Base-by-base conservation (phyloP, 495 filamentous ascomycete genomes). In the Penicilliopsis zonata region DNA sequence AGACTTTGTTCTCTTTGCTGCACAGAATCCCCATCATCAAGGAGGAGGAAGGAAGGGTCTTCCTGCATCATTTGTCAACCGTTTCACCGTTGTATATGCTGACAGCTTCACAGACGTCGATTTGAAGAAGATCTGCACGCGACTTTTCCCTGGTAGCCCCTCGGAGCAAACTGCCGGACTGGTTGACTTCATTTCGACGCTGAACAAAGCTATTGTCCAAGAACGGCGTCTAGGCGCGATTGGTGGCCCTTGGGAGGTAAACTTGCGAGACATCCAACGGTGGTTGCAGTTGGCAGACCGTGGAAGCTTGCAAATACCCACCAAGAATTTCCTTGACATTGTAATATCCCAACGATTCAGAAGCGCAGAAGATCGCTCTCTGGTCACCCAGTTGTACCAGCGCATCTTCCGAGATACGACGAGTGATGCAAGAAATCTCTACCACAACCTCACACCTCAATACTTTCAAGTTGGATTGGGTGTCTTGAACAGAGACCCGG, bases 21-120 rank as follows among this genome's bases (percentile, higher is more conserved):
- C 92, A 0, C 92, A 99, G 50, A 99, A 99, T 45, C 92, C 92
- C 12, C 88, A 96, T 57, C 83, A 92, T 47, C 92, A 96, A 53
- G 92, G 92, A 33, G 87, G 86, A 28, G 92, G 92, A 4, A 72
- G 92, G 47, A 99, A 99, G 59, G 92, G 92, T 8, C 61, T 99
- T 34, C 92, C 92, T 3, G 79, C 78, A 33, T 96, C 90, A 4
- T 99, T 99, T 34, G 87, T 96, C 25, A 94, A 99, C 52, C 81
- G 92, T 28, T 99, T 99, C 49, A 93, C 87, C 19, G 87, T 99
- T 2, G 92, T 96, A 0, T 96, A 94, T 63, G 80, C 87, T 38
- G 92, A 96, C 46, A 70, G 78, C 17, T 87, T 95, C 49, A 81
- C 68, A 12, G 59, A 82, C 28, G 63, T 80, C 29, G 92, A 99